Evolutionary conservation across 352 stramenopile species (phyloP).

Genomic region (Thalassiosira hispida): DNA sequence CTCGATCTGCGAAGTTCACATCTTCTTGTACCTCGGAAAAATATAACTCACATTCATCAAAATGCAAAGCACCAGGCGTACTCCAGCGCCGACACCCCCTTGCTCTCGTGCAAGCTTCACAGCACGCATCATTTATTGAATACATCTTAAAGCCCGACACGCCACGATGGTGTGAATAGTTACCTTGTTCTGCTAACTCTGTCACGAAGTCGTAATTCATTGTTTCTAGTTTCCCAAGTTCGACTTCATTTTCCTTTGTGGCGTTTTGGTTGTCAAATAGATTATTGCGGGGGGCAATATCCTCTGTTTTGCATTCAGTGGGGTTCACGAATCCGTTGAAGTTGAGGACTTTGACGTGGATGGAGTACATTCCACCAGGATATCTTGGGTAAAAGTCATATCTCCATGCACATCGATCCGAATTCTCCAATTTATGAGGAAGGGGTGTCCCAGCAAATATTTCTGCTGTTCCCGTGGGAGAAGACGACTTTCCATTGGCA

Average conservation of each 20-base stretch:
- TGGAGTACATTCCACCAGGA: conserved; percentile 26
- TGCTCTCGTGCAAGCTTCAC: conserved; percentile 46
- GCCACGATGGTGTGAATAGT: conserved; percentile 44
- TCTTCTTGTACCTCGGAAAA: conserved; percentile 46
- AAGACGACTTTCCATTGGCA: conserved; percentile 42
- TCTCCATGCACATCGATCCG: conserved; percentile 28
- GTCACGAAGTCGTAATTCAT: conserved; percentile 33
- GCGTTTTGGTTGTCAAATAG: conserved; percentile 16
- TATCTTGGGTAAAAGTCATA: conserved; percentile 32
- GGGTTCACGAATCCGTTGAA: conserved; percentile 44
- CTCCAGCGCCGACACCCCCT: conserved; percentile 34
- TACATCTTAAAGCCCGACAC: conserved; percentile 61
- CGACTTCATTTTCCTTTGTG: background rate
- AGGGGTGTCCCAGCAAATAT: conserved; percentile 56
- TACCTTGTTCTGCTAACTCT: conserved; percentile 20
- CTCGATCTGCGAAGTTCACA: conserved; percentile 27
- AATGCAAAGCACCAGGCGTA: conserved; percentile 25
- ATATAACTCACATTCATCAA: conserved; percentile 57
- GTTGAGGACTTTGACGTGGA: conserved; percentile 46
- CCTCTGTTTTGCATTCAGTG: conserved; percentile 9
- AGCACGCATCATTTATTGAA: conserved; percentile 45
- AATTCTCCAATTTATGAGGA: conserved; percentile 12
- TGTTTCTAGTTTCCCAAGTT: background rate
- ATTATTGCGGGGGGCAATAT: conserved; percentile 7
- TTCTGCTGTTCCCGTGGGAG: conserved; percentile 27